Conservation (phyloP, 768 basidiomycete species). For the Termitomyces sp. region DNA sequence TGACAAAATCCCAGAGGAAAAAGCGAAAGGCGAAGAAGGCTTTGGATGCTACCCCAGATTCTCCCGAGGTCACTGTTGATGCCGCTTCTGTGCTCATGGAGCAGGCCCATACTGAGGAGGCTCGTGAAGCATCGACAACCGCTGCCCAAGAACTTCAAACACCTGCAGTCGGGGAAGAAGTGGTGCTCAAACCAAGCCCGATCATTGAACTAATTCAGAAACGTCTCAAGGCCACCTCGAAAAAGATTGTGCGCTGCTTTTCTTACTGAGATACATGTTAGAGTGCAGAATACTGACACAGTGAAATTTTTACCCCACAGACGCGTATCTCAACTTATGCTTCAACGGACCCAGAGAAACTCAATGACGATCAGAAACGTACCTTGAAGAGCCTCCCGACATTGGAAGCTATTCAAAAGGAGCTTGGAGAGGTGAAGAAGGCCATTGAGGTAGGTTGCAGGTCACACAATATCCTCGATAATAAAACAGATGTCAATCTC, state of each 20-base stretch:
- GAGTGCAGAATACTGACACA: not conserved
- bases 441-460: conserved; percentile 61
- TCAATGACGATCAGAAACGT: conserved; percentile 86
- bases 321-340: conserved; percentile 70
- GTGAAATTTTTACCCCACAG: conserved; percentile 32
- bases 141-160: conserved; percentile 36
- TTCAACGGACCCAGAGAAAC: conserved; percentile 57
- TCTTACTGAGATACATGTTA: not conserved
- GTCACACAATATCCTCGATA: not conserved
- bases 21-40: conserved; percentile 53
- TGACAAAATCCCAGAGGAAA: conserved; percentile 67
- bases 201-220: conserved; percentile 77
- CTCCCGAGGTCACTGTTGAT: conserved; percentile 42
- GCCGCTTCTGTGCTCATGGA: conserved; percentile 41
- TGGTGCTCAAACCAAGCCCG: conserved; percentile 51
- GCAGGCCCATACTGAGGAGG: conserved; percentile 39
- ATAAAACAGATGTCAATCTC: conserved; percentile 5
- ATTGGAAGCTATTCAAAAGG: conserved; percentile 76
- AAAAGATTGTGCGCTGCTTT: conserved; percentile 69
- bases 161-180: conserved; percentile 40
- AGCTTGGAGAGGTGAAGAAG: conserved; percentile 80
- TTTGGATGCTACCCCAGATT: conserved; percentile 38
- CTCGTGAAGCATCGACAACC: conserved; percentile 40
- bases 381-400: conserved; percentile 65
- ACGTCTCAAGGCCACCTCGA: conserved; percentile 67